A percentile compares a stretch with the other conserved stretches of the same genome.
Conservation (phyloP, 495 filamentous ascomycete species). For the Neurospora discreta region DNA sequence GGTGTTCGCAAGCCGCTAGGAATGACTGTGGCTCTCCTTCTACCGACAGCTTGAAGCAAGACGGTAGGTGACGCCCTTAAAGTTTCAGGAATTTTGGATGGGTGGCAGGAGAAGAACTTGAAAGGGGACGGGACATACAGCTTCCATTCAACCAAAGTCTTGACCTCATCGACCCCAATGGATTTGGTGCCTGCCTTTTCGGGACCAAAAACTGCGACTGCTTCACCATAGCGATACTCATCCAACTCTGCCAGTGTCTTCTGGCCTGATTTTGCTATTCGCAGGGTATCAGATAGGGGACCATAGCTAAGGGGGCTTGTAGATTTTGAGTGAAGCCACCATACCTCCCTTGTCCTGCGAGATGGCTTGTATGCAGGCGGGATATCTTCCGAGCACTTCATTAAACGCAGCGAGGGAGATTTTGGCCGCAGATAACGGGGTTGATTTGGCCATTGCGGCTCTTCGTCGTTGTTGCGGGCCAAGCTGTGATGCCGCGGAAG, state of each 20-base stretch:
- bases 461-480: slow-evolving; percentile 1
- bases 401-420: slow-evolving; percentile 27
- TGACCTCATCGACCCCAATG: slow-evolving; percentile 34
- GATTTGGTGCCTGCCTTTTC: slow-evolving; percentile 8
- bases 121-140: slow-evolving; percentile 34
- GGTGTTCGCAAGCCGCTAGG: background rate
- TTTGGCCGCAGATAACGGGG: slow-evolving; percentile 17
- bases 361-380: slow-evolving; percentile 27
- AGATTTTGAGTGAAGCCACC: slow-evolving; percentile 3
- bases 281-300: background rate
- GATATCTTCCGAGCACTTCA: slow-evolving; percentile 23
- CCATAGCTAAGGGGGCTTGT: background rate
- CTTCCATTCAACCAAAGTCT: slow-evolving; percentile 64
- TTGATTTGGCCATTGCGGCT: slow-evolving; percentile 18
- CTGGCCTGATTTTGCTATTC: slow-evolving; percentile 30
- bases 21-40: background rate
- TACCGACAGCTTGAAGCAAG: background rate
- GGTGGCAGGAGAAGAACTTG: background rate
- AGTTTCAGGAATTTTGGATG: background rate
- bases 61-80: background rate
- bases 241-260: slow-evolving; percentile 37
- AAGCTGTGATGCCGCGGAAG: background rate
- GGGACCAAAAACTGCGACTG: slow-evolving; percentile 26
- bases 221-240: slow-evolving; percentile 35
- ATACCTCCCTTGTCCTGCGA: slow-evolving; percentile 30